Evolutionary conservation across 176 grass and related monocot species (phyloP), one percentile per base, ranked within the genome.

Genomic region (Musa itinerans): DNA sequence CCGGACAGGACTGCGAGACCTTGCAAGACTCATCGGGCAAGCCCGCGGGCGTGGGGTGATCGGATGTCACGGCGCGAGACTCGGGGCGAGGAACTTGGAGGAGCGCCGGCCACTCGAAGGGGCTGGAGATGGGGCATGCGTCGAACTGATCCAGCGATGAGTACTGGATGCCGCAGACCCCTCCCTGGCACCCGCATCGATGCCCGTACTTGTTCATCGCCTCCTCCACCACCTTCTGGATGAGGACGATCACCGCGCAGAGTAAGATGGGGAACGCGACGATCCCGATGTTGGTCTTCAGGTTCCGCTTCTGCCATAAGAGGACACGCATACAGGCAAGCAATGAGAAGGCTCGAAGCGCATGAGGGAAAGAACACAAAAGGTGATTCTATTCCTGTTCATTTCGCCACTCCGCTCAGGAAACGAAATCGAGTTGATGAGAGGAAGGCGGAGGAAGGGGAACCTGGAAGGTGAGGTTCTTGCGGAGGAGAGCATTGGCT

Each of bases 381-480:
- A 68, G 55, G 17, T 34, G 29, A 34, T 34, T 34, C 29, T 4
- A 34, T 34, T 34, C 34, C 34, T 34, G 3, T 34, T 34, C 34
- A 5, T 5, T 5, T 34, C 34, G 34, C 34, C 34, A 34, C 34
- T 34, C 34, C 34, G 34, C 34, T 34, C 34, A 34, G 34, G 34
- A 4, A 34, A 34, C 61, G 75, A 73, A 10, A 55, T 69, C 7
- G 26, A 53, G 20, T 25, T 61, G 63, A 81, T 53, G 27, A 20
- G 9, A 19, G 50, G 50, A 11, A 48, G 49, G 24, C 12, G 50
- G 51, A 25, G 21, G 10, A 15, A 24, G 19, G 29, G 43, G 19
- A 68, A 91, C 94, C 88, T 97, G 94, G 86, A 93, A 93, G 48
- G 84, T 87, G 84, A 97, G 90, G 85, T 97, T 97, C 90, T 97